phyloP scores from a whole-genome alignment of 2,329 filamentous ascomycete species.

The Penicillium capsulatum region DNA sequence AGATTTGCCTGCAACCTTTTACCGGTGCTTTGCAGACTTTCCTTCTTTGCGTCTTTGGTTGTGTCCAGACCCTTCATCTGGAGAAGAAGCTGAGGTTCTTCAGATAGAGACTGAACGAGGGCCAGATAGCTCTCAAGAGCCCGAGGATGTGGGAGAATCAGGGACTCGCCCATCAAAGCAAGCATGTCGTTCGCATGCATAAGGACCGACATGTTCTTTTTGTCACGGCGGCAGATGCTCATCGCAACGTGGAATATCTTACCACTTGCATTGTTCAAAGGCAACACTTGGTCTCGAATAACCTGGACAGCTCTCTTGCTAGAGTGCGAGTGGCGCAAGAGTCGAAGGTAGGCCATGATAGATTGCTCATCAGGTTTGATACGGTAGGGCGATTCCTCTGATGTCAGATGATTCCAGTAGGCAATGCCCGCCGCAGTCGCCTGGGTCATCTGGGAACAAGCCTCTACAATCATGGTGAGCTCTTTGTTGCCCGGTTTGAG shows the following conservation, averaged over 20 bases:
- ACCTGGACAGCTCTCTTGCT: slow-evolving; percentile 59
- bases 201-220: slow-evolving; percentile 67
- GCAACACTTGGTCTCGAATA: slow-evolving; percentile 53
- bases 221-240: slow-evolving; percentile 69
- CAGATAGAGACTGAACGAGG: slow-evolving; percentile 23
- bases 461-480: slow-evolving; percentile 65
- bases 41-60: slow-evolving; percentile 8
- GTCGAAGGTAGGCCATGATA: slow-evolving; percentile 63
- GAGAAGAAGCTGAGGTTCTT: slow-evolving; percentile 29
- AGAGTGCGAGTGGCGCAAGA: slow-evolving; percentile 62
- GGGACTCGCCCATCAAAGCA: slow-evolving; percentile 52
- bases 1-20: slow-evolving; percentile 27
- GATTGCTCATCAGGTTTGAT: slow-evolving; percentile 69
- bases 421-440: slow-evolving; percentile 59
- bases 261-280: slow-evolving; percentile 40
- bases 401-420: slow-evolving; percentile 74
- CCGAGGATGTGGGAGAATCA: slow-evolving; percentile 30
- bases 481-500: slow-evolving; percentile 52
- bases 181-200: slow-evolving; percentile 62
- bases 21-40: slow-evolving; percentile 24
- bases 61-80: slow-evolving; percentile 25
- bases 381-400: slow-evolving; percentile 43
- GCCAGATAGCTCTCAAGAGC: slow-evolving; percentile 30
- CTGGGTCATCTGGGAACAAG: slow-evolving; percentile 55
- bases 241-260: slow-evolving; percentile 70